These are phyloP conservation scores for Kluyveromyces aestuarii DNA, from an alignment of 805 yeast species.

Conservation along the genomic window DNA sequence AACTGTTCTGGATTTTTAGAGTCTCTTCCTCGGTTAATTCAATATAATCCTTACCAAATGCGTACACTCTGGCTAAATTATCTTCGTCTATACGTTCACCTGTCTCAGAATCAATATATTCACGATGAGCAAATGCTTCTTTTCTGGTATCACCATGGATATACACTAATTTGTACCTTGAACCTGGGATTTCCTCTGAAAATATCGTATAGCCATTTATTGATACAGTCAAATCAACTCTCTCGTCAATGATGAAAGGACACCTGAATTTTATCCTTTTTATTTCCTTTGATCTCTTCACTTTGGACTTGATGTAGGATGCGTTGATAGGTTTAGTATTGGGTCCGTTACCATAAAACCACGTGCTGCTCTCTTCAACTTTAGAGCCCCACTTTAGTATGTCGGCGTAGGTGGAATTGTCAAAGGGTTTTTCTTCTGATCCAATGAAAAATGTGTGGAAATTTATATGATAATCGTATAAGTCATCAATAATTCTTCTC, in stretches of 20 bases:
- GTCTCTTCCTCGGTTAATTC: constrained; percentile 32
- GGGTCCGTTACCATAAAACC: constrained; percentile 30
- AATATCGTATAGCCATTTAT: constrained; percentile 65
- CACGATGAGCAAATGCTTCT: constrained; percentile 42
- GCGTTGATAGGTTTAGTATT: constrained; percentile 35
- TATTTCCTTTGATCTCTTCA: constrained; percentile 51
- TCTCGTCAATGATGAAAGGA: constrained; percentile 47
- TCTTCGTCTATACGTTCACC: constrained; percentile 34
- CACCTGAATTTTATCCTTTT: constrained; percentile 55
- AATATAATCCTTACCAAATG: constrained; percentile 40
- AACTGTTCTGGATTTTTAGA: constrained; percentile 26
- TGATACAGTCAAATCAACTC: constrained; percentile 42
- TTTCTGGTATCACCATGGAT: constrained; percentile 43
- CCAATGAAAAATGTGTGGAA: constrained; percentile 59
- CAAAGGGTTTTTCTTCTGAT: constrained; percentile 30
- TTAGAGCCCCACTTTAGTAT: constrained; percentile 32
- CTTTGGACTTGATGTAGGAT: constrained; percentile 36
- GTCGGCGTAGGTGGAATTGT: constrained; percentile 42
- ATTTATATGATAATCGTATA: constrained; percentile 42
- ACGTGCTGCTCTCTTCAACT: constrained; percentile 8
- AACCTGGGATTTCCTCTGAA: constrained; percentile 41
- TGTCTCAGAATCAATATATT: constrained; percentile 31
- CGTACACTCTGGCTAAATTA: constrained; percentile 31
- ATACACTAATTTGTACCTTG: constrained; percentile 41
- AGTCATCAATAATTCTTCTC: constrained; percentile 50